Conservation (phyloP, 108 stramenopile species). For the Nitzschia sp. region DNA sequence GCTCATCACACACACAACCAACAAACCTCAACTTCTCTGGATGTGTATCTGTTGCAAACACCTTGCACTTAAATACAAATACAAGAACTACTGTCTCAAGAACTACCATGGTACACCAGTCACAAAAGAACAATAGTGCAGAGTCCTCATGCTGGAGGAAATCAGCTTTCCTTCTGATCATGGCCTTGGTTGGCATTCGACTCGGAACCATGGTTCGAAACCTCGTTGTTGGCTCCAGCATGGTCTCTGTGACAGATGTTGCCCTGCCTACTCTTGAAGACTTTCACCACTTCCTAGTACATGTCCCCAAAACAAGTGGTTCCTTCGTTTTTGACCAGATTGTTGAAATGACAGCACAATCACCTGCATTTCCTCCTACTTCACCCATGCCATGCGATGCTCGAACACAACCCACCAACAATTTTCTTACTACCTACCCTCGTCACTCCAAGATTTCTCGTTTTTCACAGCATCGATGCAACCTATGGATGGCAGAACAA, state of each 20-base stretch:
- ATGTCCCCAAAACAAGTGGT: slow-evolving; percentile 13
- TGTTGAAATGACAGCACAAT: not conserved
- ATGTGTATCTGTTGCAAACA: too few relatives aligned
- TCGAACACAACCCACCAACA: not conserved
- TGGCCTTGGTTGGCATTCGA: too few relatives aligned
- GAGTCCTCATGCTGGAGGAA: too few relatives aligned
- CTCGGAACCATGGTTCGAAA: too few relatives aligned
- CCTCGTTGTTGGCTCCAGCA: too few relatives aligned
- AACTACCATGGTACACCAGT: too few relatives aligned
- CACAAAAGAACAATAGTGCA: too few relatives aligned
- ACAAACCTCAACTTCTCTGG: too few relatives aligned
- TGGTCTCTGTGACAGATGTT: not conserved
- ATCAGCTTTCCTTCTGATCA: too few relatives aligned
- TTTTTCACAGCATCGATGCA: not conserved
- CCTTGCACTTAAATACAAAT: too few relatives aligned
- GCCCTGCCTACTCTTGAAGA: not conserved
- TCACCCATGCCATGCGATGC: slow-evolving; percentile 1
- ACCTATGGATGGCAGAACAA: slow-evolving; percentile 22
- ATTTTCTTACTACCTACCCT: slow-evolving; percentile 3
- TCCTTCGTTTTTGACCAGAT: slow-evolving; percentile 9
- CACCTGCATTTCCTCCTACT: not conserved
- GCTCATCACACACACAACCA: too few relatives aligned
- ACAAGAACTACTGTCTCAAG: too few relatives aligned
- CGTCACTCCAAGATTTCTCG: not conserved
- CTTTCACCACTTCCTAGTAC: slow-evolving; percentile 19